phyloP scores from a whole-genome alignment of 2,329 filamentous ascomycete species.

The Talaromyces islandicus region DNA sequence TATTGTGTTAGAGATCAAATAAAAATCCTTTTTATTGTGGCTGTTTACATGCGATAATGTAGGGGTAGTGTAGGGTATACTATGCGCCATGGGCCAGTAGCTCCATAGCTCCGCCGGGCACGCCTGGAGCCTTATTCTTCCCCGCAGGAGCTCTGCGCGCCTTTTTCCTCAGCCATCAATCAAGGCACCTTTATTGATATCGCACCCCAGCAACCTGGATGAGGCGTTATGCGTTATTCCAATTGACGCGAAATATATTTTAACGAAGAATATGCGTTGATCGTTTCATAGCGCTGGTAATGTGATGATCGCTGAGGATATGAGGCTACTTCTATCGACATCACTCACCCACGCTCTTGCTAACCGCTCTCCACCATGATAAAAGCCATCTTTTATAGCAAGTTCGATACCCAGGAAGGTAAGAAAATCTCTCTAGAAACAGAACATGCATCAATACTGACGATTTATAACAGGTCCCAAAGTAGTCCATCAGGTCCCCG shows the following conservation, averaged over 20 bases:
- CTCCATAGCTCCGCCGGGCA: background rate
- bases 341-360: background rate
- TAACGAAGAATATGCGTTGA: background rate
- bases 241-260: background rate
- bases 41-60: too few relatives aligned
- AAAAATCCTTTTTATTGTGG: background rate
- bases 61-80: too few relatives aligned
- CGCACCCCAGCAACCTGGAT: background rate
- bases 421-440: conserved; percentile 10
- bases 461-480: conserved; percentile 45
- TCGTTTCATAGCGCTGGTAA: background rate
- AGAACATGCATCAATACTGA: background rate
- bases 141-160: background rate
- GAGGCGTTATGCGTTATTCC: background rate
- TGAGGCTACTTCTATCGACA: background rate
- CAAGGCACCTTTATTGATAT: background rate
- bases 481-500: conserved; percentile 59
- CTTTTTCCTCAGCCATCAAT: background rate
- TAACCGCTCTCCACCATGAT: conserved; percentile 42
- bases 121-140: background rate
- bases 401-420: conserved; percentile 57
- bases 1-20: background rate
- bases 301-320: background rate
- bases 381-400: conserved; percentile 61
- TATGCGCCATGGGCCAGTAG: background rate